phyloP scores from a whole-genome alignment of 2,329 filamentous ascomycete species.

The Trichophyton benhamiae region DNA sequence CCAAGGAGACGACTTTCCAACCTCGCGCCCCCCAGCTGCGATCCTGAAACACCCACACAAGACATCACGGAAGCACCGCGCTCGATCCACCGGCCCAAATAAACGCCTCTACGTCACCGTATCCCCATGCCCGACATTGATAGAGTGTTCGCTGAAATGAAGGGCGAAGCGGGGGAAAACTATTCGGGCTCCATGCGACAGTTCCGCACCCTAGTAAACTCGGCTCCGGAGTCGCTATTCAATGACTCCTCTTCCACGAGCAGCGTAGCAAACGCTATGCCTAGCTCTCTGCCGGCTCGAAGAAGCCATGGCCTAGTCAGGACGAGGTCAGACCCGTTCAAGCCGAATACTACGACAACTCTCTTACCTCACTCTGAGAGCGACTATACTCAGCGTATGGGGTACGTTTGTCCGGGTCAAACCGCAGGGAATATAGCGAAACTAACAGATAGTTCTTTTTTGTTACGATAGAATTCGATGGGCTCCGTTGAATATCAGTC shows the following conservation, averaged over 20 bases:
- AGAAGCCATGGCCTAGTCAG: background rate
- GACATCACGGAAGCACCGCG: background rate
- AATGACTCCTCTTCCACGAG: background rate
- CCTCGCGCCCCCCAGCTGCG: background rate
- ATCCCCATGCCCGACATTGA: conserved; percentile 11
- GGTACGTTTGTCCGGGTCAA: background rate
- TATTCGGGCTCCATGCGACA: background rate
- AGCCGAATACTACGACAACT: background rate
- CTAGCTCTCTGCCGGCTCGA: background rate
- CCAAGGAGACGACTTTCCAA: background rate
- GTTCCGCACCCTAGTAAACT: background rate
- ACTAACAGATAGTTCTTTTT: background rate
- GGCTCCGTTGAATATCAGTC: conserved; percentile 64
- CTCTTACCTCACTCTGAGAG: background rate
- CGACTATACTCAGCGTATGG: background rate
- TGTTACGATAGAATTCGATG: conserved; percentile 50
- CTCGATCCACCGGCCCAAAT: background rate
- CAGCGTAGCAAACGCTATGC: background rate
- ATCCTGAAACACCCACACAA: background rate
- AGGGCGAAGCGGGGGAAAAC: background rate
- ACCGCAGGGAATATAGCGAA: background rate
- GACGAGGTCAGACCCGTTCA: conserved; percentile 1
- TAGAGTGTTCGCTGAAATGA: conserved; percentile 6
- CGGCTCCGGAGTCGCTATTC: background rate
- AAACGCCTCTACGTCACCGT: background rate